These are phyloP conservation scores for Inonotus hispidus DNA, from an alignment of 1,284 basidiomycete species.

Conservation along the genomic window DNA sequence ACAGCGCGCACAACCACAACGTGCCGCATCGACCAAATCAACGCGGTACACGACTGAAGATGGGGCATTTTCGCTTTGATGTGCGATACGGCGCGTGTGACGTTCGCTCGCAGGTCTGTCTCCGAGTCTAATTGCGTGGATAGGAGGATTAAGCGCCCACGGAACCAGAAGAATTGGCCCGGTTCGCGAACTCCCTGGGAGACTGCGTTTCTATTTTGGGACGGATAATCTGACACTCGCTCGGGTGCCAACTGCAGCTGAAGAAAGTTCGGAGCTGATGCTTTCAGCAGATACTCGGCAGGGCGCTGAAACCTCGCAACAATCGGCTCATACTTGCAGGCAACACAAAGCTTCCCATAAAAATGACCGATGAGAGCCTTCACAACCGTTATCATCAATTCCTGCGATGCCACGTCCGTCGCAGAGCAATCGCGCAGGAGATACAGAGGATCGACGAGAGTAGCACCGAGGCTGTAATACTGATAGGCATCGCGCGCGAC, in stretches of 20 bases:
- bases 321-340: background rate
- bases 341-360: background rate
- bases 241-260: background rate
- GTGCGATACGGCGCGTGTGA: background rate
- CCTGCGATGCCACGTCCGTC: background rate
- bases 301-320: background rate
- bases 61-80: background rate
- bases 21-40: conserved; percentile 7
- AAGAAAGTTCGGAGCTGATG: background rate
- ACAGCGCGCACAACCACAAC: background rate
- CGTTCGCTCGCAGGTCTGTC: background rate
- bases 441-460: background rate
- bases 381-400: background rate
- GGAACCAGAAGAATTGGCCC: background rate
- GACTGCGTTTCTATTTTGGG: background rate
- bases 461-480: background rate
- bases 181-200: background rate
- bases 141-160: background rate
- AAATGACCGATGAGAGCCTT: background rate
- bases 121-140: background rate
- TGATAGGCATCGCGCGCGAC: background rate
- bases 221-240: background rate
- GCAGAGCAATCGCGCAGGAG: background rate
- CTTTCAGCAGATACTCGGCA: conserved; percentile 1
- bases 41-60: background rate